phyloP scores from a whole-genome alignment of 352 stramenopile genomes.

The Aphanomyces euteiches region DNA sequence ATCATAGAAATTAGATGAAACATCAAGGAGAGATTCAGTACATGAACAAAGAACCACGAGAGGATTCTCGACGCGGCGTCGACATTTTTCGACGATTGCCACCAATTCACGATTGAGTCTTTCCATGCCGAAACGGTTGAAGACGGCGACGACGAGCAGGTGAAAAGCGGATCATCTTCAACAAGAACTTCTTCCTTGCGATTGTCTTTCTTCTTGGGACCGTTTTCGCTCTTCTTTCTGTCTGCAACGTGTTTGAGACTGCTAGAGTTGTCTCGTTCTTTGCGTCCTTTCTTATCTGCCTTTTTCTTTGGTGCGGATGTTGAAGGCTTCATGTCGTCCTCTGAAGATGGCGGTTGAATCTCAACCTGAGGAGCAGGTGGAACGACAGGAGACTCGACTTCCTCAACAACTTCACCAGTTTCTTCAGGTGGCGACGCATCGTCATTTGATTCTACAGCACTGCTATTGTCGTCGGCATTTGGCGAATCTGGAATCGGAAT shows the following conservation, averaged over 20 bases:
- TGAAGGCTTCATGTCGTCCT: slow-evolving; percentile 8
- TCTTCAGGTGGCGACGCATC: not conserved
- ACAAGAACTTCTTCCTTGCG: slow-evolving; percentile 1
- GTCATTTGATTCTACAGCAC: not conserved
- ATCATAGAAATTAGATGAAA: not conserved
- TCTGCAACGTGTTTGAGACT: not conserved
- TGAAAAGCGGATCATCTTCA: not conserved
- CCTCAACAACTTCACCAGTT: not conserved
- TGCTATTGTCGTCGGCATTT: too few relatives aligned
- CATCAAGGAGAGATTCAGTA: not conserved
- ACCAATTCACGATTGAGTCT: not conserved
- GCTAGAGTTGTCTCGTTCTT: not conserved
- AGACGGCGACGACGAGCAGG: not conserved
- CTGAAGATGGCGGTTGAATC: not conserved
- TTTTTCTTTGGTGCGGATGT: not conserved
- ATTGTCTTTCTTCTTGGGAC: not conserved
- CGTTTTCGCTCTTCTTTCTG: slow-evolving; percentile 8
- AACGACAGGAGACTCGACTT: not conserved
- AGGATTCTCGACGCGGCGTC: not conserved
- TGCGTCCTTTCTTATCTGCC: not conserved
- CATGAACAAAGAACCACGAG: not conserved
- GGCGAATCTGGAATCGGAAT: too few relatives aligned
- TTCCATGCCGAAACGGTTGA: not conserved
- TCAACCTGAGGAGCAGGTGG: not conserved
- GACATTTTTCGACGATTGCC: not conserved